Conservation (phyloP, 2,329 filamentous ascomycete genomes). For the Clarireedia paspali region DNA sequence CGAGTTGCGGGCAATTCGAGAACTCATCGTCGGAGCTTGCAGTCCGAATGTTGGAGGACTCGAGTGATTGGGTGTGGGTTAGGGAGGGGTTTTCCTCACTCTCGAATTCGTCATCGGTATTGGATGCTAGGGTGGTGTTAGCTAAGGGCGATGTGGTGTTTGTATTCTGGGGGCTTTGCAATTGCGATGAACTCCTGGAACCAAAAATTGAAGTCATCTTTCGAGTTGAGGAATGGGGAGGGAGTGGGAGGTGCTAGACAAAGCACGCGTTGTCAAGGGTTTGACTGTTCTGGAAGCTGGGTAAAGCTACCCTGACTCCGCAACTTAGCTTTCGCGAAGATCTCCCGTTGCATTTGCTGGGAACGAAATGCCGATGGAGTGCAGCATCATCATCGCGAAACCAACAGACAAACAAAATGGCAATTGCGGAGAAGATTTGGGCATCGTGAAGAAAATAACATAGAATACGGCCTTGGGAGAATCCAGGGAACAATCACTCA, state of each 20-base stretch:
- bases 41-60: neutral
- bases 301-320: too few relatives aligned
- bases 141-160: neutral
- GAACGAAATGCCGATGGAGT: too few relatives aligned
- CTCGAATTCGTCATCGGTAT: neutral
- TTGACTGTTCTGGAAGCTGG: neutral
- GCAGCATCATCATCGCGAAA: too few relatives aligned
- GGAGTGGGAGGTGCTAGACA: neutral
- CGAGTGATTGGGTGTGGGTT: neutral
- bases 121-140: neutral
- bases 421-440: neutral
- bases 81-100: neutral
- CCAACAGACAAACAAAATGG: too few relatives aligned
- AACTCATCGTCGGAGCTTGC: constrained; percentile 13
- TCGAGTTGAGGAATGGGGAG: neutral
- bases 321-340: too few relatives aligned
- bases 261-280: neutral
- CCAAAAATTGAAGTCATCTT: constrained; percentile 10
- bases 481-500: neutral
- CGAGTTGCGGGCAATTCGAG: constrained; percentile 46
- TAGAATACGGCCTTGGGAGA: neutral
- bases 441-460: neutral
- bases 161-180: neutral
- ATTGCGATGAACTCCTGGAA: neutral
- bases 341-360: too few relatives aligned